These are phyloP conservation scores for Mikania micrantha DNA, from an alignment of 129 eudicot genomes.

Conservation along the genomic window DNA sequence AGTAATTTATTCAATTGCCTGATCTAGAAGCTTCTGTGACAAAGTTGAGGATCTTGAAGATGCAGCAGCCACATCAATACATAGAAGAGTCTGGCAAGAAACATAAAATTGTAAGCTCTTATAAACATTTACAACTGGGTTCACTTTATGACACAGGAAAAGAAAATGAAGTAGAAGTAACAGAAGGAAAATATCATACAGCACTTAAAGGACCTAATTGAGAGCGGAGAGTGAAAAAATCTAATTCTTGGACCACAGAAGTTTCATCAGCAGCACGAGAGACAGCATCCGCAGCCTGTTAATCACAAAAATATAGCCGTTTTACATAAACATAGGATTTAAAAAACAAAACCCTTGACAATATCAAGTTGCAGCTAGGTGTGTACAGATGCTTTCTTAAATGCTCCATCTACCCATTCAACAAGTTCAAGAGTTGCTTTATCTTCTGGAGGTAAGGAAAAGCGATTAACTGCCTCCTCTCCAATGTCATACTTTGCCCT, in stretches of 20 bases:
- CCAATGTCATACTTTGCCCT: slow-evolving; percentile 91
- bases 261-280: slow-evolving; percentile 94
- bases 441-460: slow-evolving; percentile 89
- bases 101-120: slow-evolving; percentile 24
- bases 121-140: slow-evolving; percentile 1
- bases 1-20: slow-evolving; percentile 41
- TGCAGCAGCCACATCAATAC: slow-evolving; percentile 86
- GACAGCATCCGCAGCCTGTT: slow-evolving; percentile 93
- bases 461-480: slow-evolving; percentile 93
- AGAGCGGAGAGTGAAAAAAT: slow-evolving; percentile 66
- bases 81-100: slow-evolving; percentile 64
- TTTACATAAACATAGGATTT: slow-evolving; percentile 1
- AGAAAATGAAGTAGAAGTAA: slow-evolving; percentile 6
- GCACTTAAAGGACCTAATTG: slow-evolving; percentile 89
- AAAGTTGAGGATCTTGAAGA: slow-evolving; percentile 61
- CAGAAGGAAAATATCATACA: slow-evolving; percentile 39
- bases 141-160: neutral
- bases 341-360: neutral
- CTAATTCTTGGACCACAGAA: slow-evolving; percentile 64
- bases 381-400: slow-evolving; percentile 82
- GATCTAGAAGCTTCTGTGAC: slow-evolving; percentile 82
- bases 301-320: neutral
- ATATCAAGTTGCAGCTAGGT: slow-evolving; percentile 16
- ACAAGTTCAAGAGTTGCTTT: slow-evolving; percentile 89
- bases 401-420: slow-evolving; percentile 98